Conservation (phyloP, 164 flowering plant genomes). For the Cinnamomum micranthum region DNA sequence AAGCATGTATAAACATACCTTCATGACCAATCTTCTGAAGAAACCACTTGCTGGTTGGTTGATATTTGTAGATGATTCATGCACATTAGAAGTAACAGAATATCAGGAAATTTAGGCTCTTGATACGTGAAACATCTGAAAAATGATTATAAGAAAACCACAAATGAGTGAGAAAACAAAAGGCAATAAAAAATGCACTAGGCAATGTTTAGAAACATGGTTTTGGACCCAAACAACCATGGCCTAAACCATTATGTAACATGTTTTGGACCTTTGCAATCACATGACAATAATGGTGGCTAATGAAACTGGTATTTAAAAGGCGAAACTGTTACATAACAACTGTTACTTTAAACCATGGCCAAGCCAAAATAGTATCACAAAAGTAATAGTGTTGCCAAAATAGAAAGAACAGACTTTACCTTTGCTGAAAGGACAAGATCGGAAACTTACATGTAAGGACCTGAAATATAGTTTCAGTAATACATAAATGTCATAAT, state of each 20-base stretch:
- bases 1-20: constrained; percentile 38
- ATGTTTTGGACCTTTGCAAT: not conserved
- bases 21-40: constrained; percentile 91
- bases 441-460: constrained; percentile 74
- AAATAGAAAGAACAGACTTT: constrained; percentile 4
- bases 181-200: not conserved
- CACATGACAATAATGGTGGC: not conserved
- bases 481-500: not conserved
- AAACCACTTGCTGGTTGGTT: constrained; percentile 86
- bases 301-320: not conserved
- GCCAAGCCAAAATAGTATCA: too few relatives aligned
- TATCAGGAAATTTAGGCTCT: not conserved
- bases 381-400: not conserved
- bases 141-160: not conserved
- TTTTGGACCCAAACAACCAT: too few relatives aligned
- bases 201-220: not conserved
- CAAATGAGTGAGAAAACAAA: not conserved
- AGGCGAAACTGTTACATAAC: too few relatives aligned
- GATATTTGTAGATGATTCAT: constrained; percentile 8
- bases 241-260: too few relatives aligned
- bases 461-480: constrained; percentile 56
- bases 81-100: constrained; percentile 2
- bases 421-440: constrained; percentile 9
- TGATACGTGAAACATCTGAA: not conserved
- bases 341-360: too few relatives aligned